Conservation (phyloP, 2,329 filamentous ascomycete species). For the Thelonectria olida region DNA sequence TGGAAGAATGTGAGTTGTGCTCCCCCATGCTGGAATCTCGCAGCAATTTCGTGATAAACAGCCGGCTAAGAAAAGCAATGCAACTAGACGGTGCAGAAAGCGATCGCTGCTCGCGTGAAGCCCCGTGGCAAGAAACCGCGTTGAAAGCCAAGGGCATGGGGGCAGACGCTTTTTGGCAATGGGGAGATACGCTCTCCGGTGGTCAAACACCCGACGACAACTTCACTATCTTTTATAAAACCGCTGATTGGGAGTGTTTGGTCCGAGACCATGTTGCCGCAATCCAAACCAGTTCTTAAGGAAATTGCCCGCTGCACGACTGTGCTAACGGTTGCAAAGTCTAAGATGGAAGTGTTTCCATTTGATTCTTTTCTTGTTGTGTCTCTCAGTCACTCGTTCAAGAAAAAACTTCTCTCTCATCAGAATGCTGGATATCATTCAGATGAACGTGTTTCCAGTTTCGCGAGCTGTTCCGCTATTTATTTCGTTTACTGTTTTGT, state of each 20-base stretch:
- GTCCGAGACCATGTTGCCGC: conserved; percentile 52
- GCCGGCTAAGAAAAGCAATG: not conserved
- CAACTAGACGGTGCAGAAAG: conserved; percentile 33
- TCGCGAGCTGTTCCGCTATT: no score
- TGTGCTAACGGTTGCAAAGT: no score
- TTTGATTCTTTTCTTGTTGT: no score
- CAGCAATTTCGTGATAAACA: not conserved
- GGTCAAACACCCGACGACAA: conserved; percentile 54
- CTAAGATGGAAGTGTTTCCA: no score
- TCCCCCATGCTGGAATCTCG: not conserved
- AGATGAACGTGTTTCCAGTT: no score
- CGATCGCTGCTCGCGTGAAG: conserved; percentile 52
- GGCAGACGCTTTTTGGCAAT: conserved; percentile 52
- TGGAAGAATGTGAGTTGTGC: conserved; percentile 44
- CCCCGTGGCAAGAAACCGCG: conserved; percentile 54
- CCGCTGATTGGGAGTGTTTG: conserved; percentile 53
- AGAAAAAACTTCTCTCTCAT: no score
- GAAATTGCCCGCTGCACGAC: no score
- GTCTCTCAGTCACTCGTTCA: no score
- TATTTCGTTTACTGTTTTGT: no score
- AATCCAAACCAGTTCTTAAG: not conserved
- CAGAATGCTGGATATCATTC: no score
- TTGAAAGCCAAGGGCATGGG: conserved; percentile 42
- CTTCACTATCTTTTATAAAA: conserved; percentile 54
- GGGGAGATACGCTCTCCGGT: conserved; percentile 50